These are phyloP conservation scores for Isoetes taiwanensis DNA, from an alignment of 75 land plant species.

Conservation along the genomic window DNA sequence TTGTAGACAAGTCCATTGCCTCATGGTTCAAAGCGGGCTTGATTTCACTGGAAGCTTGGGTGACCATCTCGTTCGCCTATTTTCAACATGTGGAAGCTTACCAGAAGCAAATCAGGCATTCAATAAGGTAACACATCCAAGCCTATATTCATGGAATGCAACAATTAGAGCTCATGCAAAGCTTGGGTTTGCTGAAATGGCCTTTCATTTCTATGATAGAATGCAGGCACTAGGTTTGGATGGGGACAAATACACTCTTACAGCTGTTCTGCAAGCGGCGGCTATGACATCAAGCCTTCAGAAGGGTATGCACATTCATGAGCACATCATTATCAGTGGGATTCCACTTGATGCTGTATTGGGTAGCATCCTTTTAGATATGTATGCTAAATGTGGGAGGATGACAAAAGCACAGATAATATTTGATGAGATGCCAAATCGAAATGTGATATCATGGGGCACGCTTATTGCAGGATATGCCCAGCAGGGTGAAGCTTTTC, in stretches of 20 bases:
- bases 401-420: slow-evolving; percentile 10
- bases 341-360: neutral
- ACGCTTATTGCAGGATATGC: slow-evolving; percentile 16
- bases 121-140: slow-evolving; percentile 8
- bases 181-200: slow-evolving; percentile 1
- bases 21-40: slow-evolving; percentile 4
- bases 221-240: slow-evolving; percentile 16
- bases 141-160: slow-evolving; percentile 25
- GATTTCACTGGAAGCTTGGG: slow-evolving; percentile 2
- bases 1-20: neutral
- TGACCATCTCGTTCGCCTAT: neutral
- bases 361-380: slow-evolving; percentile 12
- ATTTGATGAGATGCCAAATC: slow-evolving; percentile 9
- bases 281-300: slow-evolving; percentile 5
- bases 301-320: slow-evolving; percentile 3
- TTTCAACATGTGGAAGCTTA: neutral
- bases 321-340: neutral
- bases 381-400: slow-evolving; percentile 22
- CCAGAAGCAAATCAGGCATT: slow-evolving; percentile 9
- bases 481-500: neutral
- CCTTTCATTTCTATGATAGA: slow-evolving; percentile 7
- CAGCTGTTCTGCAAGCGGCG: slow-evolving; percentile 22
- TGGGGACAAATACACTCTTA: slow-evolving; percentile 23
- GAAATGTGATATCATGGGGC: slow-evolving; percentile 14
- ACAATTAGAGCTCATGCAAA: slow-evolving; percentile 12